Evolutionary conservation across 176 grass and related monocot species (phyloP).

Genomic region (Saccharum spontaneum): DNA sequence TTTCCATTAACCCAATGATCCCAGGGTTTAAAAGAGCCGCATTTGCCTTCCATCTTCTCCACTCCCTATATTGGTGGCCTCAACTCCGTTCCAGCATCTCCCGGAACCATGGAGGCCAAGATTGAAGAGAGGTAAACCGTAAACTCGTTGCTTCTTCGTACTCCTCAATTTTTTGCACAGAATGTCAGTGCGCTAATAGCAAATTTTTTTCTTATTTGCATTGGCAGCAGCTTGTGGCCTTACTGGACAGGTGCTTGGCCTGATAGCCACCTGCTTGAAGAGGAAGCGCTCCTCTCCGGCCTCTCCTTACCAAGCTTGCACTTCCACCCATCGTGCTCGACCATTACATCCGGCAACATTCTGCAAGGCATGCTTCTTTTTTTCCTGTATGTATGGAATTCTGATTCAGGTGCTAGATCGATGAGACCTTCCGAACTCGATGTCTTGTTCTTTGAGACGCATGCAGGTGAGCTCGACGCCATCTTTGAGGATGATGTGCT

Average conservation of each 20-base stretch:
- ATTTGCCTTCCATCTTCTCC: constrained; percentile 31
- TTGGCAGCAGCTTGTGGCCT: constrained; percentile 37
- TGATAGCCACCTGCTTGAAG: constrained; percentile 46
- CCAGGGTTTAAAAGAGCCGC: constrained; percentile 33
- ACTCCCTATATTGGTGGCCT: not conserved
- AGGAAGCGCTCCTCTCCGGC: constrained; percentile 33
- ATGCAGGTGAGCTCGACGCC: constrained; percentile 32
- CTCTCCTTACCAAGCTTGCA: constrained; percentile 31
- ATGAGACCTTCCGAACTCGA: not conserved
- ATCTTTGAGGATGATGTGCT: constrained; percentile 39
- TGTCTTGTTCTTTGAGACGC: not conserved
- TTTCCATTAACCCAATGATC: constrained; percentile 49
- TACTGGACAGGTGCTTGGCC: constrained; percentile 23
- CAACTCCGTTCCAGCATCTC: not conserved
- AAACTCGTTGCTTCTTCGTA: not conserved
- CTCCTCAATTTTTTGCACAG: not conserved
- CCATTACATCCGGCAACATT: not conserved
- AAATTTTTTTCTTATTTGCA: not conserved
- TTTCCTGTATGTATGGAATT: not conserved
- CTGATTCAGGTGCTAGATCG: not conserved
- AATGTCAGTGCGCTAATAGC: not conserved
- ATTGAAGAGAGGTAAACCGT: constrained; percentile 21
- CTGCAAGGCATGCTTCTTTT: constrained; percentile 7
- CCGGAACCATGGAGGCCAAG: constrained; percentile 31
- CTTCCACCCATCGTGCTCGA: constrained; percentile 11